These are phyloP conservation scores for Zoysia matrella DNA, from an alignment of 202 grass and related monocot species.

Conservation along the genomic window DNA sequence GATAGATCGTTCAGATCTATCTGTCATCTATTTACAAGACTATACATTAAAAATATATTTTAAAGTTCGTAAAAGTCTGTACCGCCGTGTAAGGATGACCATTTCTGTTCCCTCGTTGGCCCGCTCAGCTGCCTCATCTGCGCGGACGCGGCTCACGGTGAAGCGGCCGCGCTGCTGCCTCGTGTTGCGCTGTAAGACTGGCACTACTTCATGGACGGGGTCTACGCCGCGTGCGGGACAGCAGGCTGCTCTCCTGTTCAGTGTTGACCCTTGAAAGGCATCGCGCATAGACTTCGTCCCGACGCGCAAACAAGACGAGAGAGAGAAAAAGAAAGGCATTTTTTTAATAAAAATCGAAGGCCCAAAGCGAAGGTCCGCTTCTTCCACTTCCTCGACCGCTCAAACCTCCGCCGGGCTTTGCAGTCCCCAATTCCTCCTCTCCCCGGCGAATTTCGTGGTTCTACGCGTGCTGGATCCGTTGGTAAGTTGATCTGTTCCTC, in stretches of 20 bases:
- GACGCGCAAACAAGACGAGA: constrained; percentile 44
- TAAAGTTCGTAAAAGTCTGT: too few species aligned
- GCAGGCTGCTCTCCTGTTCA: constrained; percentile 13
- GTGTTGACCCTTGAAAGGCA: constrained; percentile 54
- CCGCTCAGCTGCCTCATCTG: background rate
- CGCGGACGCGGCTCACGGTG: background rate
- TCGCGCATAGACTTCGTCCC: constrained; percentile 42
- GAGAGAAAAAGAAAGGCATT: background rate
- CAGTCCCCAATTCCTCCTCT: background rate
- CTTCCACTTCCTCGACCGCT: constrained; percentile 36
- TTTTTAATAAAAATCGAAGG: background rate
- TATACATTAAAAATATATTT: too few species aligned
- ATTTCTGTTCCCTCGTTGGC: background rate
- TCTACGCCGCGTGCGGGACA: background rate
- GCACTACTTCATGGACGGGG: background rate
- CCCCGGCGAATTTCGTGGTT: constrained; percentile 1
- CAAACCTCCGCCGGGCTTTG: constrained; percentile 11
- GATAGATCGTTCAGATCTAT: too few species aligned
- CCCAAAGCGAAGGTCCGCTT: constrained; percentile 14
- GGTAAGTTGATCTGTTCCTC: constrained; percentile 20
- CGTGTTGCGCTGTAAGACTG: rapidly evolving
- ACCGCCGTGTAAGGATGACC: constrained; percentile 18
- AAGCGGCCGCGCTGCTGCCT: background rate
- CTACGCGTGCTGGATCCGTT: constrained; percentile 13
- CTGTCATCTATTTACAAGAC: too few species aligned